phyloP scores from a whole-genome alignment of 352 stramenopile species.

The Phytophthora fragariaefolia region DNA sequence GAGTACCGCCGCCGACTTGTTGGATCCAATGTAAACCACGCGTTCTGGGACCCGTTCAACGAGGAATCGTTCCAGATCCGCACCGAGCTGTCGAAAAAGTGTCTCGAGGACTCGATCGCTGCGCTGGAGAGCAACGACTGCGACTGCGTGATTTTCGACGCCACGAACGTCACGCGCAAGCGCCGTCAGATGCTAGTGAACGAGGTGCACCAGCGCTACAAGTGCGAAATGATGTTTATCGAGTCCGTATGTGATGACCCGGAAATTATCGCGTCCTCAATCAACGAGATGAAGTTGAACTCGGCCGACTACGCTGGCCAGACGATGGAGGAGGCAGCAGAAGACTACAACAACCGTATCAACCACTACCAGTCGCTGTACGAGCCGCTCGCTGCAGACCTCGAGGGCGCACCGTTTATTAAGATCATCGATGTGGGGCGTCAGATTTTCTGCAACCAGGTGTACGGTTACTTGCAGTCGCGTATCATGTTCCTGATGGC shows the following conservation, averaged over 20 bases:
- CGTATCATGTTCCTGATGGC: conserved; percentile 96
- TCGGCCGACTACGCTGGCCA: conserved; percentile 78
- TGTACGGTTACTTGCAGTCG: conserved; percentile 87
- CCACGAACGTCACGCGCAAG: conserved; percentile 82
- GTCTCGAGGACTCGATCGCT: conserved; percentile 72
- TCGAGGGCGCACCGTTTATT: conserved; percentile 75
- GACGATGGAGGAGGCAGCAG: conserved; percentile 74
- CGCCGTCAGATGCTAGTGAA: conserved; percentile 66
- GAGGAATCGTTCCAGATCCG: conserved; percentile 74
- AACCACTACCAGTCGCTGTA: conserved; percentile 82
- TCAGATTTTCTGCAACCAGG: conserved; percentile 87
- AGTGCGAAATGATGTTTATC: conserved; percentile 87
- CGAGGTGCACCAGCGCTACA: conserved; percentile 64
- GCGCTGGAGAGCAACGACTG: conserved; percentile 72
- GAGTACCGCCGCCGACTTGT: conserved; percentile 81
- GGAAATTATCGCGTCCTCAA: conserved; percentile 77
- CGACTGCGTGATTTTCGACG: conserved; percentile 86
- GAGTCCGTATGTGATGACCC: conserved; percentile 81
- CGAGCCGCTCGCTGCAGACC: conserved; percentile 60
- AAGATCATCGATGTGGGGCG: conserved; percentile 84
- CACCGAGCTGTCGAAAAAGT: conserved; percentile 70
- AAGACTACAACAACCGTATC: conserved; percentile 83
- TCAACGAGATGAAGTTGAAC: conserved; percentile 89
- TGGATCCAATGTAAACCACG: conserved; percentile 73
- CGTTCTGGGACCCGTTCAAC: conserved; percentile 85